These are phyloP conservation scores for Paraphaeosphaeria minitans DNA, from an alignment of 2,329 filamentous ascomycete genomes.

Conservation along the genomic window DNA sequence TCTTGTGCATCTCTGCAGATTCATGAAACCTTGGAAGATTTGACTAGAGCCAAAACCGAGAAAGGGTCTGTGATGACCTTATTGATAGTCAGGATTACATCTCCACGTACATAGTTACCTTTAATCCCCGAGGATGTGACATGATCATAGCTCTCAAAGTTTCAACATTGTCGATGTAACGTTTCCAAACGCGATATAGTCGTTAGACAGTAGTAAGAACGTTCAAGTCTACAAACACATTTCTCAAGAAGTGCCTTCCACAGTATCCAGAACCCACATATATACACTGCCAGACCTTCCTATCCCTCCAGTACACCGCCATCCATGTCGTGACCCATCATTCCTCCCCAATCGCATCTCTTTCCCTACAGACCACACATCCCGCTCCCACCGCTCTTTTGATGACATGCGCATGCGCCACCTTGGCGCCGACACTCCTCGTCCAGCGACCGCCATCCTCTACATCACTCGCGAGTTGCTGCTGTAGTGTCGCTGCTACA, in stretches of 20 bases:
- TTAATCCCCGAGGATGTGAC: too few species aligned
- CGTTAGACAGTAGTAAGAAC: too few species aligned
- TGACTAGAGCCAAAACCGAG: too few species aligned
- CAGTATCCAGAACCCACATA: not conserved
- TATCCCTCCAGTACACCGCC: not conserved
- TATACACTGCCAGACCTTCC: not conserved
- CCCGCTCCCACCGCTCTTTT: slow-evolving; percentile 71
- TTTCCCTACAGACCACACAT: slow-evolving; percentile 43
- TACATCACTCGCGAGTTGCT: slow-evolving; percentile 43
- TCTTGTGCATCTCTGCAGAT: too few species aligned
- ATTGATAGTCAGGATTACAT: too few species aligned
- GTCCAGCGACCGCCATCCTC: slow-evolving; percentile 54
- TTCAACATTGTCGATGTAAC: too few species aligned
- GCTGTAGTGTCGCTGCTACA: slow-evolving; percentile 52
- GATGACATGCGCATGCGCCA: slow-evolving; percentile 74
- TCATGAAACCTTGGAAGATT: too few species aligned
- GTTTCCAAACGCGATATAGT: too few species aligned
- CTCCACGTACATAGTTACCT: too few species aligned
- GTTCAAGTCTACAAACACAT: not conserved
- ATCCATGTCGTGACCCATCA: not conserved
- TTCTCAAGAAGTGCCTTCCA: not conserved
- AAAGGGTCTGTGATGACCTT: too few species aligned
- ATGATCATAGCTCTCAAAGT: too few species aligned
- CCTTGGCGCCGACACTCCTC: slow-evolving; percentile 68
- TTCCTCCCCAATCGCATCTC: slow-evolving; percentile 27